Evolutionary conservation across 2,329 filamentous ascomycete species (phyloP).

Genomic region (Monosporascus cannonballus): DNA sequence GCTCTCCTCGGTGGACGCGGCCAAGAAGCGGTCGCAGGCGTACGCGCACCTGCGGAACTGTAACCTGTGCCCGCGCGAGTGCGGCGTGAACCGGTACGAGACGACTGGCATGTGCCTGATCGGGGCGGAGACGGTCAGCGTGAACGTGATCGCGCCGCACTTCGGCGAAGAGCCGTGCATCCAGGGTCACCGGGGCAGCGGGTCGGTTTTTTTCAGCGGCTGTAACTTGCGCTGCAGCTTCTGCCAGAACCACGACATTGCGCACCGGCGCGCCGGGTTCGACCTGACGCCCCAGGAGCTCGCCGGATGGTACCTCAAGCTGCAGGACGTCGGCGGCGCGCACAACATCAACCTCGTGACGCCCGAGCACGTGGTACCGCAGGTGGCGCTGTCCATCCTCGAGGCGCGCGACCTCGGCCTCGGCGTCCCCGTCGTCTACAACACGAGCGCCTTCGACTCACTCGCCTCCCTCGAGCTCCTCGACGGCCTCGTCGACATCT

Average conservation of each 20-base stretch:
- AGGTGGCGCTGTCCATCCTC: constrained; percentile 72
- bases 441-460: constrained; percentile 77
- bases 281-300: constrained; percentile 74
- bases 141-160: constrained; percentile 4
- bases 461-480: constrained; percentile 64
- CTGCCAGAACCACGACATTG: constrained; percentile 80
- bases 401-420: constrained; percentile 66
- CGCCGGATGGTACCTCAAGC: constrained; percentile 75
- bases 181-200: constrained; percentile 74
- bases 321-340: constrained; percentile 73
- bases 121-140: constrained; percentile 56
- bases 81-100: constrained; percentile 76
- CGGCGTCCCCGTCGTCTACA: constrained; percentile 72
- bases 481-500: constrained; percentile 77
- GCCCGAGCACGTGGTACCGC: constrained; percentile 80
- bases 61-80: constrained; percentile 73
- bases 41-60: constrained; percentile 73
- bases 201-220: constrained; percentile 75
- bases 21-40: constrained; percentile 66
- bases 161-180: constrained; percentile 64
- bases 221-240: constrained; percentile 69
- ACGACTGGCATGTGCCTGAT: constrained; percentile 74
- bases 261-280: constrained; percentile 75
- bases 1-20: constrained; percentile 60
- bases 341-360: constrained; percentile 89